These are phyloP conservation scores for Fusarium musae DNA, from an alignment of 2,329 filamentous ascomycete species.

Conservation along the genomic window DNA sequence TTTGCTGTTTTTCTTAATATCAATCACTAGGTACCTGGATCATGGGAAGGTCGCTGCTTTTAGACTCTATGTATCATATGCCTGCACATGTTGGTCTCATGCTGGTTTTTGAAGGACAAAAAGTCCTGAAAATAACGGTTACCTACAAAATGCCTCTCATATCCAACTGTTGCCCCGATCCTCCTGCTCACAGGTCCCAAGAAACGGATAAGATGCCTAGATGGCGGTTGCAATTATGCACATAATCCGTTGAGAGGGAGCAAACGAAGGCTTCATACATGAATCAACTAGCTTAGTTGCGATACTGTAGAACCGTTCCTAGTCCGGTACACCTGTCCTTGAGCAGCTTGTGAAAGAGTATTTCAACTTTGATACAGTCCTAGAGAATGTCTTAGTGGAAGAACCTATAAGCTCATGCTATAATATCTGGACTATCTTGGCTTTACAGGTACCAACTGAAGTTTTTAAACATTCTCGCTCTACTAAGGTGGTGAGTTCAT, in stretches of 20 bases:
- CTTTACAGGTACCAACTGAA: not conserved
- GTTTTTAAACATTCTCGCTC: not conserved
- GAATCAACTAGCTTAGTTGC: not conserved
- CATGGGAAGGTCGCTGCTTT: slow-evolving; percentile 3
- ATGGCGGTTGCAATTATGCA: not conserved
- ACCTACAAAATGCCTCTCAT: slow-evolving; percentile 3
- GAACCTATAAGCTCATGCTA: not conserved
- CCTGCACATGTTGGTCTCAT: slow-evolving; percentile 20
- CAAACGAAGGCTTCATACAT: not conserved
- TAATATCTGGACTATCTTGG: not conserved
- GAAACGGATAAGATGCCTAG: not conserved
- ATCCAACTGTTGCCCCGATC: not conserved
- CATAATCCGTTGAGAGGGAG: not conserved
- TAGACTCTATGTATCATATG: slow-evolving; percentile 40
- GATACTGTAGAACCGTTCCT: not conserved
- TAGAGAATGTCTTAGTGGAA: not conserved
- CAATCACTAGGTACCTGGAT: slow-evolving; percentile 23
- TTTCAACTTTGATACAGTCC: not conserved
- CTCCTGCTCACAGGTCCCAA: not conserved
- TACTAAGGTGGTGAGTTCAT: not conserved
- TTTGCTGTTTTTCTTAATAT: slow-evolving; percentile 30
- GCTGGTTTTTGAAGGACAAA: not conserved
- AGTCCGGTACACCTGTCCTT: not conserved
- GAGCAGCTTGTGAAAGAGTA: not conserved
- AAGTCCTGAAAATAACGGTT: slow-evolving; percentile 3